A percentile compares a stretch with the other conserved stretches of the same genome.
Conservation (phyloP, 495 filamentous ascomycete species). For the Penicillium taxi region DNA sequence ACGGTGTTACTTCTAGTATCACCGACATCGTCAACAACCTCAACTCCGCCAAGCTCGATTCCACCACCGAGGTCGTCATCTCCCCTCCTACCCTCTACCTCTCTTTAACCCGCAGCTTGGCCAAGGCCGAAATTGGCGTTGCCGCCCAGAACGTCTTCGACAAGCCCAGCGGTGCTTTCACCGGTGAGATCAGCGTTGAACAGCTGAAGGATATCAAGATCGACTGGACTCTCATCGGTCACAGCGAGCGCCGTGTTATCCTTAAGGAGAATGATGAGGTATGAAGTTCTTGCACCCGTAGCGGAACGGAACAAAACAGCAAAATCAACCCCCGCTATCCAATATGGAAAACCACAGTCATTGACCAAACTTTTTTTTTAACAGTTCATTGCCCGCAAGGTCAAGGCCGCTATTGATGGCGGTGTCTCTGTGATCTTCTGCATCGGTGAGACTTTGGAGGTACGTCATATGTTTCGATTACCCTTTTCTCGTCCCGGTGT, state of each 20-base stretch:
- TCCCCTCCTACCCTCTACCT: slow-evolving; percentile 88
- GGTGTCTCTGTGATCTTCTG: slow-evolving; percentile 90
- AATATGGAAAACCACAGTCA: background rate
- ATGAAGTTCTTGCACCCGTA: slow-evolving; percentile 16
- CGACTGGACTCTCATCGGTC: slow-evolving; percentile 83
- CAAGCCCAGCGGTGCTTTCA: slow-evolving; percentile 94
- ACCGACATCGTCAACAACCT: slow-evolving; percentile 80
- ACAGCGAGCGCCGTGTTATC: slow-evolving; percentile 85
- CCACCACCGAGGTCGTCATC: slow-evolving; percentile 72
- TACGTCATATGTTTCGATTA: slow-evolving; percentile 26
- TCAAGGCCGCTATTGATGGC: slow-evolving; percentile 78
- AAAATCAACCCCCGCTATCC: background rate
- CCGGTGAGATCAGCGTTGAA: slow-evolving; percentile 85
- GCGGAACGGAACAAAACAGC: background rate
- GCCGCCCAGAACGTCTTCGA: slow-evolving; percentile 94
- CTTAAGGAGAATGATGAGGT: slow-evolving; percentile 72
- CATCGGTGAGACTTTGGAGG: slow-evolving; percentile 87
- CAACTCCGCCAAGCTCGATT: slow-evolving; percentile 59
- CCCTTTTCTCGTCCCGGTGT: slow-evolving; percentile 24
- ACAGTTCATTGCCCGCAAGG: slow-evolving; percentile 81
- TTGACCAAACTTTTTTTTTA: too few relatives aligned
- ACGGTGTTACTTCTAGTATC: slow-evolving; percentile 80
- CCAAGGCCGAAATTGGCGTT: slow-evolving; percentile 63
- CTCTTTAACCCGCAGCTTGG: slow-evolving; percentile 67
- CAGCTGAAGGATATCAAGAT: slow-evolving; percentile 85